Conservation (phyloP, 2,329 filamentous ascomycete species). For the Nothomitra cinnamomea region DNA sequence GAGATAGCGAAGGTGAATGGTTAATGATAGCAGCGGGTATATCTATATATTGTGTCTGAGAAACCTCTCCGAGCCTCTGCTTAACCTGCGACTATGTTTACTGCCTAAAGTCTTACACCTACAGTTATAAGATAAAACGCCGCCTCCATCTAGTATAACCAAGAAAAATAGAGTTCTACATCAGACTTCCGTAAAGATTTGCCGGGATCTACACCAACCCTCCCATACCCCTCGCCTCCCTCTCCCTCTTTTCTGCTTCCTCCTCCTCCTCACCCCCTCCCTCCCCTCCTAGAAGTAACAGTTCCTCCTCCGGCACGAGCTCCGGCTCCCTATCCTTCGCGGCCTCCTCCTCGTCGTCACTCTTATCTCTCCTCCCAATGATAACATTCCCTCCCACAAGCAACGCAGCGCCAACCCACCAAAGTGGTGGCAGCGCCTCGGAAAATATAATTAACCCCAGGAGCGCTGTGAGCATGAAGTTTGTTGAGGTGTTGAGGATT, state of each 20-base stretch:
- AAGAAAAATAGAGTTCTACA: no score
- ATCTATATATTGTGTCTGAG: no score
- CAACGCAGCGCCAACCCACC: slow-evolving; percentile 44
- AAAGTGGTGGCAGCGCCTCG: slow-evolving; percentile 36
- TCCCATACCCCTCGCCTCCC: neutral
- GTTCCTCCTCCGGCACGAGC: neutral
- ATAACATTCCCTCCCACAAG: slow-evolving; percentile 45
- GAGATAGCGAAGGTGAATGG: no score
- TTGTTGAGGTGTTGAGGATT: slow-evolving; percentile 46
- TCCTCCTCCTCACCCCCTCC: neutral
- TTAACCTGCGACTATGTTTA: no score
- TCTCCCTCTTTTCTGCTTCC: neutral
- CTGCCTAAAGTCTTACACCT: no score
- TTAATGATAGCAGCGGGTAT: no score
- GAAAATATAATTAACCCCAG: slow-evolving; percentile 40
- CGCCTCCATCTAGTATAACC: no score
- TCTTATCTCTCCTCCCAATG: slow-evolving; percentile 40
- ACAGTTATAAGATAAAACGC: no score
- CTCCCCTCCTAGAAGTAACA: neutral
- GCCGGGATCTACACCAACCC: no score
- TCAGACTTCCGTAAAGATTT: no score
- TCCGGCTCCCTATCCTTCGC: neutral
- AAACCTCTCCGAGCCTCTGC: no score
- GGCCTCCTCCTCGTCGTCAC: neutral
- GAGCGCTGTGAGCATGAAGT: slow-evolving; percentile 44